Evolutionary conservation across 495 filamentous ascomycete genomes (phyloP).

Genomic region (Lophiotrema nucula): DNA sequence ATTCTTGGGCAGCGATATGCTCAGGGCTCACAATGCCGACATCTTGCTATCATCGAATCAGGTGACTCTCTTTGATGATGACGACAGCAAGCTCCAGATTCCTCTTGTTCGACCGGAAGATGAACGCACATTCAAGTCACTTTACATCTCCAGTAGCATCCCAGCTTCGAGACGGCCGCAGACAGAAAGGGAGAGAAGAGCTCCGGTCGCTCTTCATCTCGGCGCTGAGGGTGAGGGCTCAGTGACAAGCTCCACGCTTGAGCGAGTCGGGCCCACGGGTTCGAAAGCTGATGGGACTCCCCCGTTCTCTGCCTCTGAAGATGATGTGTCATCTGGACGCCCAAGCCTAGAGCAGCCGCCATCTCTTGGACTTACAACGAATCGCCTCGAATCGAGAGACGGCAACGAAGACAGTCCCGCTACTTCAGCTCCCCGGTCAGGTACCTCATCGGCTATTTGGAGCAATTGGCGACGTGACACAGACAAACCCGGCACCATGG

Average conservation of each 20-base stretch:
- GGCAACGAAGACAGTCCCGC: constrained; percentile 28
- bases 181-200: neutral
- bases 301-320: constrained; percentile 19
- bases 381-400: constrained; percentile 25
- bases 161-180: neutral
- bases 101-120: constrained; percentile 93
- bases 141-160: constrained; percentile 58
- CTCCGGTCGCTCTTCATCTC: neutral
- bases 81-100: constrained; percentile 83
- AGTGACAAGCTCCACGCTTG: neutral
- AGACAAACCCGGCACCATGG: constrained; percentile 32
- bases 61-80: constrained; percentile 81
- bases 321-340: constrained; percentile 18
- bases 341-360: constrained; percentile 29
- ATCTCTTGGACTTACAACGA: constrained; percentile 13
- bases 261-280: neutral
- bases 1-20: constrained; percentile 81
- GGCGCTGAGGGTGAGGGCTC: neutral
- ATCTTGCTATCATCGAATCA: constrained; percentile 88
- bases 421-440: constrained; percentile 34
- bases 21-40: constrained; percentile 85
- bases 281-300: constrained; percentile 9
- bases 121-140: constrained; percentile 71
- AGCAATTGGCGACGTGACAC: constrained; percentile 44
- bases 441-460: constrained; percentile 42